Base-by-base conservation (phyloP, 2,329 filamentous ascomycete genomes). In the Paraphaeosphaeria sporulosa region DNA sequence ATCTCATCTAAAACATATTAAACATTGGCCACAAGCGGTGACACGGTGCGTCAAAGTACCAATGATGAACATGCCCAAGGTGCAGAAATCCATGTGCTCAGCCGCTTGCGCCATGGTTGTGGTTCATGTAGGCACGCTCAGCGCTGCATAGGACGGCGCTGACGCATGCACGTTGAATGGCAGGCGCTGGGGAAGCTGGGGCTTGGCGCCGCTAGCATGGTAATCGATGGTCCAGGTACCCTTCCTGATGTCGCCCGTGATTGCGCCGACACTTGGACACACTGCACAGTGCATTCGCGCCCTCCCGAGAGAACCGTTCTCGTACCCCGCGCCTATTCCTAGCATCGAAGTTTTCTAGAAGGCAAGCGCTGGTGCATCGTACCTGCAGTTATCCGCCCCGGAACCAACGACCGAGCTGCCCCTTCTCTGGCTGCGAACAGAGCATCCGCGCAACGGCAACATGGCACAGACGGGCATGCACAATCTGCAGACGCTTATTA, bases 401-500 rank as follows among this genome's bases (percentile, higher is more conserved):
- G n/a, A 15, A 19, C 19, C 30, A 25, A 15, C 17, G 42, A 36
- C 52, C 40, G n/a, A 55, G 52, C 52, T 55, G 27, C 52, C 68
- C 66, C 70, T 74, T 70, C 67, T 60, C 66, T 55, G 40, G 52
- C 8, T 36, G 42, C 54, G 61, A 56, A 65, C 67, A 66, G 63
- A 51, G 66, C 68, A 68, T 62, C 68, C 61, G 63, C 64, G 70
- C 67, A 69, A 74, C 68, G 59, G 58, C 72, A 79, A 62, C 64
- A 94, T 94, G 90, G 87, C 90, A 67, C 82, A 88, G 64, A 46
- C 52, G 52, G 52, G 93, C 73, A 97, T 98, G 93, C 90, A 98
- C 81, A 98, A 97, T 78, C 83, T 99, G 64, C 96, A 93, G 38
- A 99, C 95, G 57, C 87, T 99, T 74, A 97, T 99, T 83, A 99